These are phyloP conservation scores for Calocybe gangraenosa DNA, from an alignment of 768 basidiomycete species.

Conservation along the genomic window DNA sequence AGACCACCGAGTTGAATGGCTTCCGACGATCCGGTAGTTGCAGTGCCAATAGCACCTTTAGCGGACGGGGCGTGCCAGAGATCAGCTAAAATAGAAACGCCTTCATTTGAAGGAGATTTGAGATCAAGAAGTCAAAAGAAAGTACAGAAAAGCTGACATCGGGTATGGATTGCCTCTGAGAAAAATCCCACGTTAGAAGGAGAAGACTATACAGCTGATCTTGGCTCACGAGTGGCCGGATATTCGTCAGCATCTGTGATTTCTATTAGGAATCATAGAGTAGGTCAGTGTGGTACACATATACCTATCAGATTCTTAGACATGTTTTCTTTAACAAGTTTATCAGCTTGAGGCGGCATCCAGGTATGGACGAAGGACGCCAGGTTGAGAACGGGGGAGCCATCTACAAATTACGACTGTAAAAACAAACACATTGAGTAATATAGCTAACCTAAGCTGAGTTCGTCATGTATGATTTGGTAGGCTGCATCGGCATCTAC, in stretches of 20 bases:
- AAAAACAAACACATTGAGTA: background rate
- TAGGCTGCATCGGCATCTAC: slow-evolving; percentile 51
- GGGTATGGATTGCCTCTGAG: slow-evolving; percentile 47
- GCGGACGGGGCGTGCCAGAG: slow-evolving; percentile 66
- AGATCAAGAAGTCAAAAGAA: background rate
- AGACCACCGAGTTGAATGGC: slow-evolving; percentile 73
- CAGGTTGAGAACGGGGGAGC: slow-evolving; percentile 57
- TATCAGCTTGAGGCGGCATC: slow-evolving; percentile 52
- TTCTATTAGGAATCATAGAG: slow-evolving; percentile 10
- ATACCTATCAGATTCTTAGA: slow-evolving; percentile 59
- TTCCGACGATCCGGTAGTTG: slow-evolving; percentile 70
- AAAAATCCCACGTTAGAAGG: background rate
- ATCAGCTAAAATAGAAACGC: slow-evolving; percentile 50
- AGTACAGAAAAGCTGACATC: slow-evolving; percentile 29
- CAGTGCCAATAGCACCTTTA: slow-evolving; percentile 63
- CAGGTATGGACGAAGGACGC: slow-evolving; percentile 62
- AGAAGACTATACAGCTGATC: background rate
- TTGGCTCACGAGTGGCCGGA: slow-evolving; percentile 50
- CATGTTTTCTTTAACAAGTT: slow-evolving; percentile 58
- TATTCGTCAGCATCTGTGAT: slow-evolving; percentile 55
- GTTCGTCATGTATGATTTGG: slow-evolving; percentile 56
- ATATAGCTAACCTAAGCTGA: slow-evolving; percentile 46
- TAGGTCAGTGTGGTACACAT: background rate
- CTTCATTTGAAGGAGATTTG: slow-evolving; percentile 16
- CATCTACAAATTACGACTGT: slow-evolving; percentile 33